Evolutionary conservation across 192 early-diverging fungal species (phyloP).

Genomic region (Coemansia aciculifera): DNA sequence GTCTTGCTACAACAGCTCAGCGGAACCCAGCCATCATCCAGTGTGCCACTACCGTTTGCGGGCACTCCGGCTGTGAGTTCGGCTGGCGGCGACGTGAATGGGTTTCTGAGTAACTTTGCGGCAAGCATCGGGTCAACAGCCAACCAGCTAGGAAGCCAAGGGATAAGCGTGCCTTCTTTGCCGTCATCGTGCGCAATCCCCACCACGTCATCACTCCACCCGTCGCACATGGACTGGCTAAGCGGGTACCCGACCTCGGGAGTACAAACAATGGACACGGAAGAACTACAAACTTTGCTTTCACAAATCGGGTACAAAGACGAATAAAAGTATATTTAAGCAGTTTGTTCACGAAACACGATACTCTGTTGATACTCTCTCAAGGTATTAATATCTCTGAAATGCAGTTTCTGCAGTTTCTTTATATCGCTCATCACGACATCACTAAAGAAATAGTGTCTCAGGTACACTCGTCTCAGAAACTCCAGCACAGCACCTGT

Average conservation of each 20-base stretch:
- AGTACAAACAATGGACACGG: constrained; percentile 5
- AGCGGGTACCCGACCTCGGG: background rate
- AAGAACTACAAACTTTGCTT: constrained; percentile 6
- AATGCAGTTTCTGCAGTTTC: constrained; percentile 38
- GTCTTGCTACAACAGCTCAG: constrained; percentile 47
- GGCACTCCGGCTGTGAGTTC: background rate
- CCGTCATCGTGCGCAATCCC: background rate
- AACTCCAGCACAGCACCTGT: constrained; percentile 72
- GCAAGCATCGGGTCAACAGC: constrained; percentile 48
- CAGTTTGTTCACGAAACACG: constrained; percentile 16
- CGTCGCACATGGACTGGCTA: background rate
- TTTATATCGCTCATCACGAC: constrained; percentile 46
- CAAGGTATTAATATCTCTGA: constrained; percentile 40
- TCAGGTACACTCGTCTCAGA: constrained; percentile 60
- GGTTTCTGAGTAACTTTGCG: constrained; percentile 50
- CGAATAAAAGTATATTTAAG: constrained; percentile 13
- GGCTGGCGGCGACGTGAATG: constrained; percentile 25
- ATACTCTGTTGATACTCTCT: constrained; percentile 38
- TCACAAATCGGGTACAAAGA: constrained; percentile 19
- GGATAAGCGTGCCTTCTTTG: background rate
- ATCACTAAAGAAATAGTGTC: constrained; percentile 56
- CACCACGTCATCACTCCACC: background rate
- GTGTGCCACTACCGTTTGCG: background rate
- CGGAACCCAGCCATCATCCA: background rate
- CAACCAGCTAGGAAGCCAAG: constrained; percentile 29